Percentiles rank a stretch among this genome's conserved stretches.
Evolutionary conservation across 2,329 filamentous ascomycete genomes (phyloP).

Genomic region (Esteya vermicola): DNA sequence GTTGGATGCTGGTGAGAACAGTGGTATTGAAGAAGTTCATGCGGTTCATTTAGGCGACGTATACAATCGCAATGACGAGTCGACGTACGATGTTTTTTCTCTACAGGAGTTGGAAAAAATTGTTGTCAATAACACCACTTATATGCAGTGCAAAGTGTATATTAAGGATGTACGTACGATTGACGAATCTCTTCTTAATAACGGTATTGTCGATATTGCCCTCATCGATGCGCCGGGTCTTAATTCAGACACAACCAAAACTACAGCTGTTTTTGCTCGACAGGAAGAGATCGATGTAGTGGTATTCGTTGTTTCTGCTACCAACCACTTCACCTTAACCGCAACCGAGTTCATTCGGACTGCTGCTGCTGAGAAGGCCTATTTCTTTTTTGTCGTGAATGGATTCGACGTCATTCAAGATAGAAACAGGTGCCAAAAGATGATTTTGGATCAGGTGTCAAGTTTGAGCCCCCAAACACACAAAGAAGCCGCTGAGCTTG

Average conservation of each 20-base stretch:
- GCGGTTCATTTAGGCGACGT: conserved; percentile 68
- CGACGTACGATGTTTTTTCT: conserved; percentile 78
- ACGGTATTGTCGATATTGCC: conserved; percentile 94
- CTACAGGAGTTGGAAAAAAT: conserved; percentile 73
- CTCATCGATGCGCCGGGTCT: conserved; percentile 92
- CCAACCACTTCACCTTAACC: conserved; percentile 94
- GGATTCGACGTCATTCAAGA: conserved; percentile 90
- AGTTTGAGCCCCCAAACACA: conserved; percentile 81
- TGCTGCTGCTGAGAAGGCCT: conserved; percentile 90
- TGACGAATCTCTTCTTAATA: conserved; percentile 89
- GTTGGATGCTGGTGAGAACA: conserved; percentile 80
- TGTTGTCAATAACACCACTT: conserved; percentile 75
- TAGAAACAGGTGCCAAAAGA: conserved; percentile 79
- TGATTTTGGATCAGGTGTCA: conserved; percentile 81
- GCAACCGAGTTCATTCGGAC: conserved; percentile 97
- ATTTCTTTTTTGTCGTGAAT: conserved; percentile 98
- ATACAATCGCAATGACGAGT: conserved; percentile 85
- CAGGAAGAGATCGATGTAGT: conserved; percentile 99
- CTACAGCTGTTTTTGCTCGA: conserved; percentile 88
- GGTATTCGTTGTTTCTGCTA: conserved; percentile 93
- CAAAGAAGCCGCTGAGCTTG: conserved; percentile 84
- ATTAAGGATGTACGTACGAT: conserved; percentile 79
- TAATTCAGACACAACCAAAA: conserved; percentile 93
- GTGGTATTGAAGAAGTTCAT: conserved; percentile 85
- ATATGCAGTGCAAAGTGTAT: conserved; percentile 94